Base-by-base conservation (phyloP, 2,329 filamentous ascomycete genomes). In the Fusarium proliferatum region DNA sequence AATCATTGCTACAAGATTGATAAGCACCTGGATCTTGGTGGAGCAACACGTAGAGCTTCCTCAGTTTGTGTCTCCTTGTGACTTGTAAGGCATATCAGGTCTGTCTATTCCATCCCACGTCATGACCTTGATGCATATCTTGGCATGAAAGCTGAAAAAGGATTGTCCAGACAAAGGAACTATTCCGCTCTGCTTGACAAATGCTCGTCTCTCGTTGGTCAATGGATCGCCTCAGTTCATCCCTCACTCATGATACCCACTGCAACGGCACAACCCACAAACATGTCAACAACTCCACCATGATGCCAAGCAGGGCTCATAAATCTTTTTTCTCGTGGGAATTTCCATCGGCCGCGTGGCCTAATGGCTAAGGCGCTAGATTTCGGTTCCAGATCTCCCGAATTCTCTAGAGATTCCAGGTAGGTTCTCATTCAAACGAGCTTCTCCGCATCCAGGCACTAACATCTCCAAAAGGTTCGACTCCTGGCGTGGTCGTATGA, bases 331-430 rank as follows among this genome's bases (percentile, higher is more conserved):
- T 45, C 38, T n/a, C 39, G 3, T 53, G 16, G 9, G 3, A 15
- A 9, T 5, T 48, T 33, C n/a, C 64, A 72, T 67, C 67, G 65
- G 70, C 60, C 71, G 67, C 70, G 74, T 74, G 74, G 71, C 70
- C 72, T 77, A 71, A 76, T 76, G 70, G 65, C 65, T 74, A 70
- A 76, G 73, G 73, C 71, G 71, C 72, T 74, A 74, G 66, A 73
- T 74, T 74, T 76, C 69, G 71, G 69, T 67, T 26, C 49, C 55
- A 46, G 34, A 56, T 33, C 49, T 45, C 43, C 46, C 53, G 36
- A 59, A 65, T 38, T 65, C 73, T 75, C 73, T 74, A 73, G 69
- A 75, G 71, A 76, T 75, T 76, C 73, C 73, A 75, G 74, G 64
- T 69, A 63, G 55, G 71, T 64, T 55, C 12, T 33, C 26, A 21